Evolutionary conservation across 2,329 filamentous ascomycete species (phyloP).

Genomic region (Botrytis paeoniae): DNA sequence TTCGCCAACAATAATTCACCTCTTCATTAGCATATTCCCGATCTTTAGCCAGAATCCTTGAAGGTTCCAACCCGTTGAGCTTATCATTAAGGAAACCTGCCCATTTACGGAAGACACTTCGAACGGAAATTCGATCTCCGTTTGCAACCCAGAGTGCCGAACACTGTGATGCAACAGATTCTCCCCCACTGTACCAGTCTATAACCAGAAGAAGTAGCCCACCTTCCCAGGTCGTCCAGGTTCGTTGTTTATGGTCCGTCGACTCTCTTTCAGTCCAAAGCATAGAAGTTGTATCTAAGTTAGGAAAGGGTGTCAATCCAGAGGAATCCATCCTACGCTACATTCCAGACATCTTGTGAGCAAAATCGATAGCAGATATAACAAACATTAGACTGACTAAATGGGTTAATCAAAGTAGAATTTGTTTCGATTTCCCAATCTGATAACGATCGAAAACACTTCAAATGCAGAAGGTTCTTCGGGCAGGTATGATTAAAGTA

Average conservation of each 20-base stretch:
- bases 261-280: background rate
- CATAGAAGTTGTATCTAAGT: background rate
- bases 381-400: background rate
- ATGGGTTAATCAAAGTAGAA: background rate
- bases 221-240: background rate
- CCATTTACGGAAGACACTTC: background rate
- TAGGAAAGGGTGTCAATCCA: background rate
- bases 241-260: rapidly evolving
- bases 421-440: background rate
- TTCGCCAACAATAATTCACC: too few species aligned
- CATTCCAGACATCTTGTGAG: background rate
- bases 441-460: background rate
- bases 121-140: background rate
- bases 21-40: too few species aligned
- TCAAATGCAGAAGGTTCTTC: background rate
- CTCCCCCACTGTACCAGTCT: background rate
- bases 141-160: rapidly evolving
- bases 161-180: rapidly evolving
- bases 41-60: rapidly evolving
- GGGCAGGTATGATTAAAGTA: background rate
- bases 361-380: background rate
- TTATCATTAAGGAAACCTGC: background rate
- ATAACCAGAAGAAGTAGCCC: background rate
- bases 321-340: background rate
- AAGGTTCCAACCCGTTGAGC: background rate